These are phyloP conservation scores for Fraxinus angustifolia DNA, from an alignment of 305 asterid genomes.

Conservation along the genomic window DNA sequence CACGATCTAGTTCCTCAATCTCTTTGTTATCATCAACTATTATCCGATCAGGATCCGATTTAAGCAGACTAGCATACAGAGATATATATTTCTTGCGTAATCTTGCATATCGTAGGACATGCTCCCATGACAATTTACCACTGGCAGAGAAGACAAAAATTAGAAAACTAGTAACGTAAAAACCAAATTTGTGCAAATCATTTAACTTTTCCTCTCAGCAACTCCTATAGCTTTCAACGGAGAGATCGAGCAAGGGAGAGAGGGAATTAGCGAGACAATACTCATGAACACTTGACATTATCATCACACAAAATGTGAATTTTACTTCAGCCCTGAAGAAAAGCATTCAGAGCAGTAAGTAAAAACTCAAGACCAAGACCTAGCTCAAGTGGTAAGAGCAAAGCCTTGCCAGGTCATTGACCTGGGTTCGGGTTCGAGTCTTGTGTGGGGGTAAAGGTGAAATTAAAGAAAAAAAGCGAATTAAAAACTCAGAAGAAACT, in stretches of 20 bases:
- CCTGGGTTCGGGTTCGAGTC: not conserved
- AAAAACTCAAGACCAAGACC: not conserved
- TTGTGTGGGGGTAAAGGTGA: not conserved
- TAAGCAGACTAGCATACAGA: conserved; percentile 75
- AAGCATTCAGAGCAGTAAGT: not conserved
- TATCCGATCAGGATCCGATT: conserved; percentile 64
- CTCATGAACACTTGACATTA: not conserved
- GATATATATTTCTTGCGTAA: conserved; percentile 83
- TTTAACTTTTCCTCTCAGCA: not conserved
- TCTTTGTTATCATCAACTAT: conserved; percentile 74
- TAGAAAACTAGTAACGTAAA: conserved; percentile 17
- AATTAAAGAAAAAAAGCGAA: not conserved
- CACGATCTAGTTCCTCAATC: conserved; percentile 79
- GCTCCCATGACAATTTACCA: conserved; percentile 94
- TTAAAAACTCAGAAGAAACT: conserved; percentile 10
- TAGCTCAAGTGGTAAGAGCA: not conserved
- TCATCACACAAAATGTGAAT: conserved; percentile 4
- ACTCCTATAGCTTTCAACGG: not conserved
- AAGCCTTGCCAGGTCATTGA: not conserved
- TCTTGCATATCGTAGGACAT: conserved; percentile 65
- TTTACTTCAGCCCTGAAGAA: conserved; percentile 1
- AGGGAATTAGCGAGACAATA: not conserved
- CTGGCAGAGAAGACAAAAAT: conserved; percentile 42
- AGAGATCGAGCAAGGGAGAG: not conserved
- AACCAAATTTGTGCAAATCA: not conserved